Evolutionary conservation across 805 yeast species (phyloP).

Genomic region (Yarrowia bubula): DNA sequence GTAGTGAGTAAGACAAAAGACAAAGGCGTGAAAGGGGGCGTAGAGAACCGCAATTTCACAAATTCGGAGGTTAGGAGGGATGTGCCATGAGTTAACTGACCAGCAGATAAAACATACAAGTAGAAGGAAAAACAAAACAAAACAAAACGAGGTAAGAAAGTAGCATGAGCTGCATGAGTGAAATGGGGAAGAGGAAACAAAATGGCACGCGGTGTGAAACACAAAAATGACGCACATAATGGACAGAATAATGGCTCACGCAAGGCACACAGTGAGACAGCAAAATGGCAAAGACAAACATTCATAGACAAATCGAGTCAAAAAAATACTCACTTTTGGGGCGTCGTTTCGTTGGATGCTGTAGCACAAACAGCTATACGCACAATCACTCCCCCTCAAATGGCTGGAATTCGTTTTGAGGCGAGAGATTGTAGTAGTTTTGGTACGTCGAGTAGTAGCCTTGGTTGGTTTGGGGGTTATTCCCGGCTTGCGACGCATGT

Average conservation of each 20-base stretch:
- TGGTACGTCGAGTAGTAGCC: background rate
- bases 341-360: background rate
- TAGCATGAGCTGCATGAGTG: too few species aligned
- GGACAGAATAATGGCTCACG: too few species aligned
- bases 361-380: background rate
- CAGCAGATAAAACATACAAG: background rate
- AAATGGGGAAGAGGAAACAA: background rate
- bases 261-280: background rate
- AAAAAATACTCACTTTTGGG: constrained; percentile 2
- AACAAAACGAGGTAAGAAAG: background rate
- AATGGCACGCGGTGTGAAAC: background rate
- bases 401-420: constrained; percentile 11
- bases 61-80: too few species aligned
- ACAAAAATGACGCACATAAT: background rate
- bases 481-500: background rate
- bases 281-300: background rate
- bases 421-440: constrained; percentile 20
- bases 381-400: constrained; percentile 1
- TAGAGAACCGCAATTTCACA: background rate
- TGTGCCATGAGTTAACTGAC: too few species aligned
- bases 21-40: background rate
- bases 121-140: background rate
- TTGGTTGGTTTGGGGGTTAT: background rate
- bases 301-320: background rate
- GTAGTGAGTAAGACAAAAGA: background rate